Percentiles rank a stretch among this genome's conserved stretches.
Evolutionary conservation across 805 yeast species (phyloP).

Genomic region (Hermanozyma aechmeae): DNA sequence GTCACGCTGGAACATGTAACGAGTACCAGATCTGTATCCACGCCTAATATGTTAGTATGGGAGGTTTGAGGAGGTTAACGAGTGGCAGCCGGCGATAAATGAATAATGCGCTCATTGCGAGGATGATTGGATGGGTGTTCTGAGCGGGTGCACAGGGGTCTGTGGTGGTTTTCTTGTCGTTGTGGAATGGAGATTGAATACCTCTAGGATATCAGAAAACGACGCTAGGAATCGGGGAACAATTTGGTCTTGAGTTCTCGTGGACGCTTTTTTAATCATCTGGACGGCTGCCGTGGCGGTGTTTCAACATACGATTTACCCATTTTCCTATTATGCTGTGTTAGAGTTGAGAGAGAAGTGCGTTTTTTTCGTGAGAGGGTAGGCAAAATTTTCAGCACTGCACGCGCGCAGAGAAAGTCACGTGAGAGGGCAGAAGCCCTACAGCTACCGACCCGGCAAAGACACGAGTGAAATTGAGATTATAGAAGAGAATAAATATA

Average conservation of each 20-base stretch:
- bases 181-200: too few species aligned
- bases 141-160: too few species aligned
- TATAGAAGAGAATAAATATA: background rate
- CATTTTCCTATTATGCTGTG: background rate
- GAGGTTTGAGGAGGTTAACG: too few species aligned
- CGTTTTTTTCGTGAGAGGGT: background rate
- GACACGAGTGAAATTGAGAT: background rate
- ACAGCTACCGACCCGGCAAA: background rate
- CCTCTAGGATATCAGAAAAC: too few species aligned
- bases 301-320: background rate
- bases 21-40: constrained; percentile 99
- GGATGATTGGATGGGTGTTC: too few species aligned
- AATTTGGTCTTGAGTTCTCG: too few species aligned
- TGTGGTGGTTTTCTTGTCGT: too few species aligned
- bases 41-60: constrained; percentile 40
- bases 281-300: background rate
- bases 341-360: background rate
- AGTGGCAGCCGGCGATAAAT: too few species aligned
- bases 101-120: too few species aligned
- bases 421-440: background rate
- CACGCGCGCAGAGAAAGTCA: background rate
- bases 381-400: background rate
- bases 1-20: constrained; percentile 99
- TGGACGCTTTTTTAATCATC: too few species aligned
- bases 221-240: too few species aligned